Evolutionary conservation across 192 early-diverging fungal species (phyloP).

Genomic region (Dissophora ornata): DNA sequence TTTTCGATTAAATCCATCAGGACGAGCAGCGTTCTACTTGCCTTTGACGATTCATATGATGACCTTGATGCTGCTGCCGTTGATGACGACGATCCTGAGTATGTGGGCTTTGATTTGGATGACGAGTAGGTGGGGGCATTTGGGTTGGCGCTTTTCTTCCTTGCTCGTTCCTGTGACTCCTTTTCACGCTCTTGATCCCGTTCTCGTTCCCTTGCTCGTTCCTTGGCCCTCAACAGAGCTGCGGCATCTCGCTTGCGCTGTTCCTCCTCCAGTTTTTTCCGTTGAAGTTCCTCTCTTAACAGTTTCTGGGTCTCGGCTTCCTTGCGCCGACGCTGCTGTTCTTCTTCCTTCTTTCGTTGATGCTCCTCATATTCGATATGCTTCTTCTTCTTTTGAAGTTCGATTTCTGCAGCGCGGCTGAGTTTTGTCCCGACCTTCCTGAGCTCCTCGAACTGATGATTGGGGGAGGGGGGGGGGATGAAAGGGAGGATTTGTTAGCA

Average conservation of each 20-base stretch:
- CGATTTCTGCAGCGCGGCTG: conserved; percentile 32
- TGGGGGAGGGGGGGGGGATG: too few relatives aligned
- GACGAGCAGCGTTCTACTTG: too few relatives aligned
- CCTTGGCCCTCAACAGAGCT: conserved; percentile 33
- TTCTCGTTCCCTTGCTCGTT: conserved; percentile 36
- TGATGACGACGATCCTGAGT: conserved; percentile 35
- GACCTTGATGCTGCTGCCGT: too few relatives aligned
- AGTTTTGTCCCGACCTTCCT: conserved; percentile 44
- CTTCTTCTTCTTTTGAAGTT: conserved; percentile 44
- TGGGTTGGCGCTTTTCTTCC: conserved; percentile 17
- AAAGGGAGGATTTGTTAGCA: too few relatives aligned
- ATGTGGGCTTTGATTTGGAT: conserved; percentile 14
- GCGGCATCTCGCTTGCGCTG: conserved; percentile 30
- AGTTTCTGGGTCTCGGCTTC: conserved; percentile 35
- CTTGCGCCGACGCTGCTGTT: conserved; percentile 24
- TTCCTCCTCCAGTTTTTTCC: conserved; percentile 41
- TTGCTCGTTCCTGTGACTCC: conserved; percentile 18
- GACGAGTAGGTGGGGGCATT: conserved; percentile 40
- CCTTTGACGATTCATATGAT: conserved; percentile 24
- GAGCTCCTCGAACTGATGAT: conserved; percentile 53
- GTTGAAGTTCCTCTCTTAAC: conserved; percentile 30
- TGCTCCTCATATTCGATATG: conserved; percentile 34
- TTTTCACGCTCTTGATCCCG: conserved; percentile 35
- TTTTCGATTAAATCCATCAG: too few relatives aligned
- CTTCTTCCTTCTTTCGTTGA: conserved; percentile 41